A percentile compares a stretch with the other conserved stretches of the same genome.
phyloP scores from a whole-genome alignment of 2,329 filamentous ascomycete species.

The Gnomoniopsis sp. region DNA sequence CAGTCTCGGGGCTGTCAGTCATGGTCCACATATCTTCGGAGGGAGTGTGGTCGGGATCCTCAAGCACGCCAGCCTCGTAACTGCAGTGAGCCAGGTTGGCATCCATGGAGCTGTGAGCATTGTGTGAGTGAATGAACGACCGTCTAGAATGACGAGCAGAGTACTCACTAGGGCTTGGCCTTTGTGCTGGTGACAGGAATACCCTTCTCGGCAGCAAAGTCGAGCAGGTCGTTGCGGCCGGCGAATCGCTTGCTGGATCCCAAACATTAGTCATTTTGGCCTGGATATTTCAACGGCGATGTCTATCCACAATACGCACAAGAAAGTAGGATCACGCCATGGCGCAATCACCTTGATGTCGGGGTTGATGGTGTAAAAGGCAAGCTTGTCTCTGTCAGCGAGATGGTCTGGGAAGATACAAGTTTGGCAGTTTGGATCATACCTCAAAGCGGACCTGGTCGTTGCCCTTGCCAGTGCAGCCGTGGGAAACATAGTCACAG shows the following conservation, averaged over 20 bases:
- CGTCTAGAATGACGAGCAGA: background rate
- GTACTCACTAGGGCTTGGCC: slow-evolving; percentile 37
- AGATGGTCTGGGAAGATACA: slow-evolving; percentile 1
- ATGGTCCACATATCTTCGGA: slow-evolving; percentile 80
- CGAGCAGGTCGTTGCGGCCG: slow-evolving; percentile 69
- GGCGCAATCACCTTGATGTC: slow-evolving; percentile 71
- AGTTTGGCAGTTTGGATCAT: background rate
- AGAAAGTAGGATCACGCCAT: slow-evolving; percentile 69
- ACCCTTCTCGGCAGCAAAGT: slow-evolving; percentile 63
- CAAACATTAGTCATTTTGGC: background rate
- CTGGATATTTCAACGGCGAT: background rate
- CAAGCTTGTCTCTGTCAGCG: slow-evolving; percentile 24
- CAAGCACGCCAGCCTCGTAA: slow-evolving; percentile 77
- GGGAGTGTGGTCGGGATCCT: slow-evolving; percentile 60
- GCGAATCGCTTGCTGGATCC: slow-evolving; percentile 50
- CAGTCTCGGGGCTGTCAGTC: slow-evolving; percentile 64
- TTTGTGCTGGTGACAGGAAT: slow-evolving; percentile 73
- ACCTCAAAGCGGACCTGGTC: slow-evolving; percentile 63
- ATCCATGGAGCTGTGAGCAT: slow-evolving; percentile 58
- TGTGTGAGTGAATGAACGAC: background rate
- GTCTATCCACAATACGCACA: slow-evolving; percentile 22
- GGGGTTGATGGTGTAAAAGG: slow-evolving; percentile 45
- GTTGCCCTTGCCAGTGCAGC: slow-evolving; percentile 49
- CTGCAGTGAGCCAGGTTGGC: slow-evolving; percentile 45
- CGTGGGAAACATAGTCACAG: slow-evolving; percentile 49